Evolutionary conservation across 768 basidiomycete genomes (phyloP), one percentile per base, ranked within the genome.

Genomic region (Rhodosporidiobolus odoratus): DNA sequence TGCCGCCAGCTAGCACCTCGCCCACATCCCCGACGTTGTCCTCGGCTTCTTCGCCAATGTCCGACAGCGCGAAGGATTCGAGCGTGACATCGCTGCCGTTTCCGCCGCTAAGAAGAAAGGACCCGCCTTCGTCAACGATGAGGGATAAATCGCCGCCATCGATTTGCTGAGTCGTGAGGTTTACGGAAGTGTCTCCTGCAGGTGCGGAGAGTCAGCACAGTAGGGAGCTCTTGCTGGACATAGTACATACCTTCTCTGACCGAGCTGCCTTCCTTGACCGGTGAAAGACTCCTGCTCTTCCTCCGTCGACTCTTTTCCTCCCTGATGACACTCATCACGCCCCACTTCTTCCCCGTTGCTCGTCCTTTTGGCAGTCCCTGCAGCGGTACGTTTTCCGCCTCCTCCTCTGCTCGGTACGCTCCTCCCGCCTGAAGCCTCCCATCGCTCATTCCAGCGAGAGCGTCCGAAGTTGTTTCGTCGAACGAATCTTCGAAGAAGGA

Each of bases 221-320:
- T 50, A 12, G 48, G 15, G 8, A 50, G 23, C 19, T 4, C 2
- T 43, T 1, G 23, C 32, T 15, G 30, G 30, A 50, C 9, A 27
- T 9, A 23, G 3, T 1, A 38, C 64, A 43, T 32, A 66, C 65
- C 65, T 32, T 48, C 37, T 5, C 34, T 38, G 45, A 48, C 3
- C 27, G 37, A 34, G 21, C 35, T 59, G 34, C 25, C 21, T 2
- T 67, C 61, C 25, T 56, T 64, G 16, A 64, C 57, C 0, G 70
- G 65, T 9, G 65, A 53, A 25, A 66, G 34, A 2, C 38, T 53
- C 17, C 35, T 54, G 47, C 62, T 58, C 38, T 58, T 53, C 35
- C 35, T 27, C 50, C 32, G n/a, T n/a, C n/a, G 38, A 16, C 10
- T n/a, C 43, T 73, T 72, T 30, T 78, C 77, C 65, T 77, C 65